Conservation (phyloP, 768 basidiomycete species). For the Boletus subcaerulescens region DNA sequence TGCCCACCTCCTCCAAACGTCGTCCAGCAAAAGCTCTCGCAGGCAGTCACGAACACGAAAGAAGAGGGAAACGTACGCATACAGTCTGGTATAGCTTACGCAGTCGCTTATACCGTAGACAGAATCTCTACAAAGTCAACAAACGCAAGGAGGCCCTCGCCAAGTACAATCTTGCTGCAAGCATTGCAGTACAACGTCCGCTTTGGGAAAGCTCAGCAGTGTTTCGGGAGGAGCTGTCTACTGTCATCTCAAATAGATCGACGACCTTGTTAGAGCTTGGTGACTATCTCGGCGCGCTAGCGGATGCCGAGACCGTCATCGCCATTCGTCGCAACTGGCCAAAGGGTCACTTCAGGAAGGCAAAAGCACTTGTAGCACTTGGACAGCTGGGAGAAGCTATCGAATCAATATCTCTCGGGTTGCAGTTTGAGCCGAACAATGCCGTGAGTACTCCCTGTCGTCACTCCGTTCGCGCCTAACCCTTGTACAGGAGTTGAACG, state of each 20-base stretch:
- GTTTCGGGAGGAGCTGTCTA: constrained; percentile 87
- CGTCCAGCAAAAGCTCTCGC: constrained; percentile 69
- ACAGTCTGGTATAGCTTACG: constrained; percentile 1
- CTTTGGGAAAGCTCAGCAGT: constrained; percentile 85
- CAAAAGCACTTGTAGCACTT: constrained; percentile 81
- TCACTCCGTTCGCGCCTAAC: constrained; percentile 5
- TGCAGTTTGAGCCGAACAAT: constrained; percentile 79
- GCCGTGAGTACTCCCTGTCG: constrained; percentile 35
- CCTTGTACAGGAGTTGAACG: constrained; percentile 27
- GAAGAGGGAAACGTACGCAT: constrained; percentile 90
- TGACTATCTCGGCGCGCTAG: constrained; percentile 73
- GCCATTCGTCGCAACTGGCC: constrained; percentile 83
- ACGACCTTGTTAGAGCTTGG: constrained; percentile 78
- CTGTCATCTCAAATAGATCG: constrained; percentile 87
- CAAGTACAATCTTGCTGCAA: constrained; percentile 76
- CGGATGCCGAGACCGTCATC: constrained; percentile 91
- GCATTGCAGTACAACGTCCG: constrained; percentile 74
- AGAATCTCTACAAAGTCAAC: constrained; percentile 79
- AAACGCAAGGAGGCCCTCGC: constrained; percentile 68
- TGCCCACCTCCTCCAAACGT: constrained; percentile 82
- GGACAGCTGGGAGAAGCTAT: constrained; percentile 68
- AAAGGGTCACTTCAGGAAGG: constrained; percentile 94
- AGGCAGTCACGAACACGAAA: constrained; percentile 74
- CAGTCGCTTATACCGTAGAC: constrained; percentile 13
- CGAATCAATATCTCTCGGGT: constrained; percentile 76